These are phyloP conservation scores for Coemansia brasiliensis DNA, from an alignment of 192 early-diverging fungal genomes.

Conservation along the genomic window DNA sequence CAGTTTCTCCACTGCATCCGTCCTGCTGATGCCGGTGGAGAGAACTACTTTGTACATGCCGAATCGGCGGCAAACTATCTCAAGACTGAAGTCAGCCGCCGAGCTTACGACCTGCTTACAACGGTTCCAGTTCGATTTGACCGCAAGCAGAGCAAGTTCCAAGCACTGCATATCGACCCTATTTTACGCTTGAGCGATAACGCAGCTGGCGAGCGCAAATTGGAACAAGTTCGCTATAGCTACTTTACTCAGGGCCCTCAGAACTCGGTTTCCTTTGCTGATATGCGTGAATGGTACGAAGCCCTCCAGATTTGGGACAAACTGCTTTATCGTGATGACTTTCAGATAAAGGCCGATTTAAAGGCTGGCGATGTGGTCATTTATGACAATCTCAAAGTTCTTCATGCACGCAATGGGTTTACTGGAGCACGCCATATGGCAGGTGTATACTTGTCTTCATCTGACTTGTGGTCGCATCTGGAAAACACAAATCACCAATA, in stretches of 20 bases:
- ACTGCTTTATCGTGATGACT: conserved; percentile 50
- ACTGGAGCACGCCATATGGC: conserved; percentile 51
- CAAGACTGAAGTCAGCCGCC: conserved; percentile 46
- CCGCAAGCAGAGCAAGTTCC: conserved; percentile 52
- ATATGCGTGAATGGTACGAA: conserved; percentile 55
- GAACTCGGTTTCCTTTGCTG: conserved; percentile 39
- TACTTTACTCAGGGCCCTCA: conserved; percentile 56
- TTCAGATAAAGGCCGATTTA: conserved; percentile 49
- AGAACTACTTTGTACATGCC: conserved; percentile 56
- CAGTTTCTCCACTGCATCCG: conserved; percentile 57
- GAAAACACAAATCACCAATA: conserved; percentile 1
- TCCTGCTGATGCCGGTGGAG: conserved; percentile 51
- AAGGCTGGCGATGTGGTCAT: conserved; percentile 51
- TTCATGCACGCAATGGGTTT: conserved; percentile 56
- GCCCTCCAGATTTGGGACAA: conserved; percentile 49
- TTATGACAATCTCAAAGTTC: conserved; percentile 52
- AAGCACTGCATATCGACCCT: conserved; percentile 36
- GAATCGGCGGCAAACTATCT: conserved; percentile 55
- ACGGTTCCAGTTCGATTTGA: conserved; percentile 53
- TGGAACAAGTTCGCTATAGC: conserved; percentile 52
- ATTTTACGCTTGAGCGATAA: conserved; percentile 41
- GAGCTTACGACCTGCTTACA: conserved; percentile 53
- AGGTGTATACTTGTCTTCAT: conserved; percentile 42
- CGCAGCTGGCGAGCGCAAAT: conserved; percentile 20
- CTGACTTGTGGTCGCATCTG: conserved; percentile 50